Percentiles rank a stretch among this genome's conserved stretches.
phyloP scores from a whole-genome alignment of 768 basidiomycete species.

The Naganishia kalamii region DNA sequence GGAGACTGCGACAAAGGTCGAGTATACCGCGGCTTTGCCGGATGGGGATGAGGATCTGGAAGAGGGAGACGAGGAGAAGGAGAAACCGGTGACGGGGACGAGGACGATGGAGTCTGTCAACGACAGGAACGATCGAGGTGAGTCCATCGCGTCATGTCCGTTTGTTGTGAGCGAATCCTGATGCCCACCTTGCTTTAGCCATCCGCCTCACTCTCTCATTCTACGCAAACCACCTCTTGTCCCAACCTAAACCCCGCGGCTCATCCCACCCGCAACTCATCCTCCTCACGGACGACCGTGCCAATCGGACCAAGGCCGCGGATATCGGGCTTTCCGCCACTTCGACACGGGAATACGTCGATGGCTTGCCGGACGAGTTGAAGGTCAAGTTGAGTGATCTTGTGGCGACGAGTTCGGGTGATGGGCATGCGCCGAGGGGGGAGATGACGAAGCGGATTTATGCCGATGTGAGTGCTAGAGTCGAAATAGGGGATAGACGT shows the following conservation, averaged over 20 bases:
- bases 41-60: conserved; percentile 7
- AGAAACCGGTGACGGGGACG: conserved; percentile 2
- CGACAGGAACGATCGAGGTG: conserved; percentile 90
- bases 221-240: conserved; percentile 67
- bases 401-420: conserved; percentile 53
- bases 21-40: not conserved
- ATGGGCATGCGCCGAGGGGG: conserved; percentile 54
- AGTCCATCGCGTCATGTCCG: too few relatives aligned
- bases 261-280: conserved; percentile 57
- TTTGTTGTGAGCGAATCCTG: too few relatives aligned
- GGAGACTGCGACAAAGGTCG: conserved; percentile 38
- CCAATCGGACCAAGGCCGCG: conserved; percentile 70
- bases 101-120: conserved; percentile 54
- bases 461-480: conserved; percentile 55
- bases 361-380: conserved; percentile 54
- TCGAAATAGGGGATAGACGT: not conserved
- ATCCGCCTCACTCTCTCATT: conserved; percentile 81
- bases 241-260: conserved; percentile 15
- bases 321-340: conserved; percentile 49
- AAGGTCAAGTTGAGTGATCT: conserved; percentile 70
- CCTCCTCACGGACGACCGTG: conserved; percentile 81
- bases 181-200: conserved; percentile 46
- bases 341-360: conserved; percentile 72
- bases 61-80: conserved; percentile 51
- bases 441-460: conserved; percentile 49